Base-by-base conservation (phyloP, 1,284 basidiomycete genomes). In the Ustilago loliicola region DNA sequence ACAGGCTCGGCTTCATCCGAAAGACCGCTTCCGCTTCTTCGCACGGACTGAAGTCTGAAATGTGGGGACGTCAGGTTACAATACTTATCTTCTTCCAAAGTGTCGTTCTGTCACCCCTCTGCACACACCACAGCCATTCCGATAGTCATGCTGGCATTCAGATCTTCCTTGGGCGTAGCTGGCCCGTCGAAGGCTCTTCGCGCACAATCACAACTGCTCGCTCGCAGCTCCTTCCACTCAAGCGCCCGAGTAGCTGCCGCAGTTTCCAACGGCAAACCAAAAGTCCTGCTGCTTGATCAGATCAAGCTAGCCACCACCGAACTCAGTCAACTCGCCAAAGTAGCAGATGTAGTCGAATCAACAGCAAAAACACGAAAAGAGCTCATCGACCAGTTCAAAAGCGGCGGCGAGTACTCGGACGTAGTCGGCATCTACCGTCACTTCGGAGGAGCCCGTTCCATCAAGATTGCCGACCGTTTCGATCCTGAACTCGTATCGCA, bases 371-470 rank as follows among this genome's bases (percentile, higher is more conserved):
- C 63, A 23, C 74, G 81, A 5, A 57, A 64, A 6, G 79, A 83
- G 61, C 70, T 83, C 21, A 67, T 81, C 32, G 32, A 50, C 11
- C 72, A 72, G 27, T 72, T 80, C 42, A 48, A 61, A 36, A 57
- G 53, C 13, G 75, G 75, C 9, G 82, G 82, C 17, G 75, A 70
- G 29, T 96, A 95, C 87, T 89, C 89, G 38, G 90, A 91, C 29
- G 89, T 91, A 1, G 90, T 92, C 10, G 95, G 91, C 23, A 91
- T 96, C 71, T 97, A 95, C 88, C 90, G 94, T 63, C 89, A 93
- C 83, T 92, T 93, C 86, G 87, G 85, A 15, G 81, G 82, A 1
- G 75, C 80, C 1, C 67, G 75, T n/a, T 82, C 80, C 1, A 55
- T 84, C 55, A 77, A 72, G 53, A 54, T 78, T 27, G 80, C 77